phyloP scores from a whole-genome alignment of 192 early-diverging fungal species.

The Phycomyces blakesleeanus region DNA sequence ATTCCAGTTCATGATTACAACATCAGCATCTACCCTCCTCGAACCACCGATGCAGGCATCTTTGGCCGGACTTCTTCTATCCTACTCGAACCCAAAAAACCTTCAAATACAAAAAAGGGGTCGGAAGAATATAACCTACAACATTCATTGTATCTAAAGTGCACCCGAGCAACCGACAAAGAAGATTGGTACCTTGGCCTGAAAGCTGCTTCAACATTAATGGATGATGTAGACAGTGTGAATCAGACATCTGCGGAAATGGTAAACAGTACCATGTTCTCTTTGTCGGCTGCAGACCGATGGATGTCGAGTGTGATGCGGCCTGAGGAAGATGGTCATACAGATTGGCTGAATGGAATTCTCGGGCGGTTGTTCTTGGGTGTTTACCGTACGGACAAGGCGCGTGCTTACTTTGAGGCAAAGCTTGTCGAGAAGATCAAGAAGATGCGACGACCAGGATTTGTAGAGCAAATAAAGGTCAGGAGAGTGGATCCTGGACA shows the following conservation, averaged over 20 bases:
- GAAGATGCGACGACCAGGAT: slow-evolving; percentile 58
- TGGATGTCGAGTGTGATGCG: slow-evolving; percentile 42
- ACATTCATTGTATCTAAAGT: slow-evolving; percentile 47
- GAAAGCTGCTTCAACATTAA: slow-evolving; percentile 58
- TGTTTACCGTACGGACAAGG: slow-evolving; percentile 55
- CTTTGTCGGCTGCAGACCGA: slow-evolving; percentile 36
- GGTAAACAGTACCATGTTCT: slow-evolving; percentile 38
- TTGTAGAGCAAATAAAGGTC: slow-evolving; percentile 79
- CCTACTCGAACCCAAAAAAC: slow-evolving; percentile 31
- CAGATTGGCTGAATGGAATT: slow-evolving; percentile 84
- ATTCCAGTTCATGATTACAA: slow-evolving; percentile 66
- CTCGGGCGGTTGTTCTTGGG: slow-evolving; percentile 79
- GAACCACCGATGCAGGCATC: slow-evolving; percentile 54
- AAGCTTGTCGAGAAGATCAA: slow-evolving; percentile 62
- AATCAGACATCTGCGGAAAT: background rate
- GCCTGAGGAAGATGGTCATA: slow-evolving; percentile 47
- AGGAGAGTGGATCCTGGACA: slow-evolving; percentile 74
- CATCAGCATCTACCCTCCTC: slow-evolving; percentile 51
- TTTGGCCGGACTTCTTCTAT: slow-evolving; percentile 55
- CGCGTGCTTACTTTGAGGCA: background rate
- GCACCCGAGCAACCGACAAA: slow-evolving; percentile 63
- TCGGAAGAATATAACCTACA: background rate
- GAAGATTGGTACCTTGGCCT: slow-evolving; percentile 89
- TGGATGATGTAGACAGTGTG: slow-evolving; percentile 37
- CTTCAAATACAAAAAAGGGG: slow-evolving; percentile 7